Evolutionary conservation across 1,284 basidiomycete genomes (phyloP), one percentile per base, ranked within the genome.

Genomic region (Malassezia slooffiae): DNA sequence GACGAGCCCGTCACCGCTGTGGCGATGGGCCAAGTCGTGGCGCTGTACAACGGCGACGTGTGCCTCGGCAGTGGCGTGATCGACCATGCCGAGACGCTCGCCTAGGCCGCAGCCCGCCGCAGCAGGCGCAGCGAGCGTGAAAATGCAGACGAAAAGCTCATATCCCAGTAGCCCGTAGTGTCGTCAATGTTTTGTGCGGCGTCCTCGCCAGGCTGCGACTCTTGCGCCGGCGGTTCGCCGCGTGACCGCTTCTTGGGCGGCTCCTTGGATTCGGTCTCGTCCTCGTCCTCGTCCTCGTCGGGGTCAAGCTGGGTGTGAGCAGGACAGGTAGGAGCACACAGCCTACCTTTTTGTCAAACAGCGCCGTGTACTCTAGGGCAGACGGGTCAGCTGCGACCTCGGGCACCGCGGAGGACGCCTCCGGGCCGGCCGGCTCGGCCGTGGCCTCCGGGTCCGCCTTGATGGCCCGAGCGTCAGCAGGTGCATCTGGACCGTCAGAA

Each of bases 41-140:
- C 77, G 0, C 52, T 91, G 5, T 91, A 80, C 73, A 75, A 80
- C 47, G 78, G 73, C 2, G 76, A 81, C 41, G 81, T 81, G 79
- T 89, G 86, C 70, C 73, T 91, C 19, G 88, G 88, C 3, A 85
- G 82, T 61, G 89, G 85, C 15, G 71, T 75, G 10, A 86, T 90
- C 42, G 58, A 52, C 9, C 24, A 37, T 28, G 57, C 58, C 4
- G 35, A 51, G n/a, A 61, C 52, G 7, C 15, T 48, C n/a, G 45
- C 40, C 19, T 29, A 37, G 21, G 8, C 23, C 9, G 34, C 19
- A 15, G 31, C 21, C 8, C 15, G n/a, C 17, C 34, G 46, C 19
- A 48, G 41, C 8, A 15, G n/a, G 2, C 24, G 34, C 19, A 48
- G 17, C 10, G 46, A 21, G 11, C 41, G 40, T 2, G 35, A 11